A percentile compares a stretch with the other conserved stretches of the same genome.
These are phyloP conservation scores for Trichosporon sp. DNA, from an alignment of 1,284 basidiomycete genomes.

Conservation along the genomic window DNA sequence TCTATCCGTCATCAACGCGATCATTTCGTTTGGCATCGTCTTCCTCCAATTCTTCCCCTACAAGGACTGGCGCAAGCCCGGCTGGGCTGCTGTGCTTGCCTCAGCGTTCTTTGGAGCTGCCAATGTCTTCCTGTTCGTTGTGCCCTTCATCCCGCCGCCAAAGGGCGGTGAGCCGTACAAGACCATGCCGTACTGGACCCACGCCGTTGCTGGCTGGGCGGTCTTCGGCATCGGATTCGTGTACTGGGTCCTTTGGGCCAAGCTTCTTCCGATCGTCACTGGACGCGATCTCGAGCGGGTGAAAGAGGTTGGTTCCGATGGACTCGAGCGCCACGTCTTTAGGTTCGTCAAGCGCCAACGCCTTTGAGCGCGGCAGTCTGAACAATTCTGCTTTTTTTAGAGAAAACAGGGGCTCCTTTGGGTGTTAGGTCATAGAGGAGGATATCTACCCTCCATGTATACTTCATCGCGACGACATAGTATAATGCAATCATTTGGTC, in stretches of 20 bases:
- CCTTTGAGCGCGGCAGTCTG: neutral
- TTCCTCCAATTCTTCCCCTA: slow-evolving; percentile 16
- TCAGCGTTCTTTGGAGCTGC: slow-evolving; percentile 15
- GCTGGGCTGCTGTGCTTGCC: neutral
- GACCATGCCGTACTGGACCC: slow-evolving; percentile 19
- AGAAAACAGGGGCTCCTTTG: too few species aligned
- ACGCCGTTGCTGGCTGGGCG: slow-evolving; percentile 17
- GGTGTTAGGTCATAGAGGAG: too few species aligned
- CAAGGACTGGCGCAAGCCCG: slow-evolving; percentile 12
- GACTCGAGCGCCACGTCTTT: slow-evolving; percentile 13
- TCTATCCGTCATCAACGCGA: slow-evolving; percentile 14
- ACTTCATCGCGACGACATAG: neutral
- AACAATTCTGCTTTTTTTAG: neutral
- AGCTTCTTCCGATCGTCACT: slow-evolving; percentile 15
- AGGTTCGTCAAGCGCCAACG: slow-evolving; percentile 1
- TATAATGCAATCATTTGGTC: too few species aligned
- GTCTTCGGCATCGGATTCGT: slow-evolving; percentile 23
- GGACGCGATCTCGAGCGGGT: slow-evolving; percentile 15
- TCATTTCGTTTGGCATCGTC: slow-evolving; percentile 17
- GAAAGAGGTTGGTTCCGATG: slow-evolving; percentile 13
- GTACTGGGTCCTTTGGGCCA: slow-evolving; percentile 22
- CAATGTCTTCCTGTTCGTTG: slow-evolving; percentile 19
- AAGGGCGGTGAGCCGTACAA: slow-evolving; percentile 15
- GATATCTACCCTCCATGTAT: neutral
- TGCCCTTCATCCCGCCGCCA: slow-evolving; percentile 11